Evolutionary conservation across 805 yeast species (phyloP), one percentile per base, ranked within the genome.

Genomic region (Saccharomycopsis microspora): DNA sequence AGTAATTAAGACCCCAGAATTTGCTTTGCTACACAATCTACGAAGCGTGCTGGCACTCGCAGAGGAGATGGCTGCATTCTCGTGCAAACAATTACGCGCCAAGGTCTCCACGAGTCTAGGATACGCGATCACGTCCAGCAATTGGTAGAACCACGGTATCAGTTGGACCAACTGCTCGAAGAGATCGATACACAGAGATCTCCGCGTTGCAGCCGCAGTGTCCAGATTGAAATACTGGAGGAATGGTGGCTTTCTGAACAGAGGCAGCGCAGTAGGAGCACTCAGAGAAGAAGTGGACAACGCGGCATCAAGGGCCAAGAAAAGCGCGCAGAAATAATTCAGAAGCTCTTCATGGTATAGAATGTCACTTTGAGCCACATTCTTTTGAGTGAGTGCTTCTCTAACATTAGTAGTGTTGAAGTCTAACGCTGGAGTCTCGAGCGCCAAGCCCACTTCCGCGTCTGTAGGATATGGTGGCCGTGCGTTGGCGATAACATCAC

Each of bases 391-490:
- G 11, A 51, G 34, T 5, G 44, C 42, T 6, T 49, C 47, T 38
- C 42, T 46, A 34, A 51, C 38, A 31, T 51, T 46, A 8, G 46
- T 32, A 9, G 44, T 33, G 35, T 51, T 49, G 35, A 51, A 46
- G 11, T 46, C 42, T 4, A 47, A 28, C 10, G 31, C 29, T 3
- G 51, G 48, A 28, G 27, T 27, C 8, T 43, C 41, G 30, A 47
- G 41, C 1, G 45, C 42, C n/a, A 19, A 10, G 5, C 40, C 46
- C 37, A 70, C 58, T 1, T 68, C 67, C 39, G 70, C 73, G 51
- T 75, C 78, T 3, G 76, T 67, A 31, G 95, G 97, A 61, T 87
- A 90, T 1, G 71, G 70, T 0, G 97, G 96, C 47, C 76, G 67
- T 41, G 74, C 77, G 8, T 72, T 69, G 3, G 66, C 51, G 47